Conservation (phyloP, 2,329 filamentous ascomycete genomes). For the Neophaeococcomyces mojaviensis region DNA sequence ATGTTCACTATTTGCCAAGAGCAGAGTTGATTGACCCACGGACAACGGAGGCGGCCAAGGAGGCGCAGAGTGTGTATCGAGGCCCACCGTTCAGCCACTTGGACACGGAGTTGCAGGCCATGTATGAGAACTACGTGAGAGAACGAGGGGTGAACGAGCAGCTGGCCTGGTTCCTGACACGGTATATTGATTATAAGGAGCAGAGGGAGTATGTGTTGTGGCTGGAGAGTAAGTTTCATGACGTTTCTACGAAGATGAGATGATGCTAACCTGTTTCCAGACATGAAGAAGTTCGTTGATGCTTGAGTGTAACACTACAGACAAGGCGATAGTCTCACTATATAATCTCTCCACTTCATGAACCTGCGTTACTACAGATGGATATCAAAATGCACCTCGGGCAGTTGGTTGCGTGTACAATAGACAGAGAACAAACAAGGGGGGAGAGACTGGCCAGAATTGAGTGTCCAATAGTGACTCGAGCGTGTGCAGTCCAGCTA, state of each 20-base stretch:
- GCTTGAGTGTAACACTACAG: conserved; percentile 39
- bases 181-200: conserved; percentile 98
- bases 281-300: conserved; percentile 78
- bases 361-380: too few species aligned
- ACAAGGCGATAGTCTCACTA: too few species aligned
- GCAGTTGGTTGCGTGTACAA: too few species aligned
- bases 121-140: conserved; percentile 89
- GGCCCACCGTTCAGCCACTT: conserved; percentile 90
- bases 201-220: conserved; percentile 92
- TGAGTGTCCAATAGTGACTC: too few species aligned
- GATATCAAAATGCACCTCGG: too few species aligned
- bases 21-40: conserved; percentile 68
- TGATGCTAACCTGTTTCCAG: conserved; percentile 33
- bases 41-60: conserved; percentile 68
- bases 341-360: too few species aligned
- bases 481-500: too few species aligned
- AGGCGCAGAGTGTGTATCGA: conserved; percentile 70
- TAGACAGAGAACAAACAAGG: too few species aligned
- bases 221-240: conserved; percentile 57
- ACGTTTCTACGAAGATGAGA: conserved; percentile 1
- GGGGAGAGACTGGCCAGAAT: too few species aligned
- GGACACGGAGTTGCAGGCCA: conserved; percentile 87
- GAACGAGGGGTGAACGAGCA: conserved; percentile 84
- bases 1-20: conserved; percentile 80
- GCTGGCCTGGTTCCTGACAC: conserved; percentile 82